Conservation (phyloP, 176 grass and related monocot species). For the Bothriochloa decipiens region DNA sequence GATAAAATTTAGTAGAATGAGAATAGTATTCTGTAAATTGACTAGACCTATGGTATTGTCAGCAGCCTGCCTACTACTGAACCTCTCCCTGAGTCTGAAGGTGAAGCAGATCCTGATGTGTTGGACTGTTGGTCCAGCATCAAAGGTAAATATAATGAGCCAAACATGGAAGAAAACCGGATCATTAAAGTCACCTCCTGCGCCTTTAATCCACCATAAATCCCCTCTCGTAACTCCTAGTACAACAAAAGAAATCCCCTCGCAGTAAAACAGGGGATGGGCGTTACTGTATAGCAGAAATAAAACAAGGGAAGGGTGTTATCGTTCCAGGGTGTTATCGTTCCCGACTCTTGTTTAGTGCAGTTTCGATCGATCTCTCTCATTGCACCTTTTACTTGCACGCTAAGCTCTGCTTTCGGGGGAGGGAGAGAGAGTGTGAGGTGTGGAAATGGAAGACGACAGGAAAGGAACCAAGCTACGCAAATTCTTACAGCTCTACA, state of each 20-base stretch:
- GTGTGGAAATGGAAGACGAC: slow-evolving; percentile 43
- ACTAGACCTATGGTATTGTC: too few species aligned
- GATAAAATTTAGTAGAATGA: too few species aligned
- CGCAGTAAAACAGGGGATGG: slow-evolving; percentile 22
- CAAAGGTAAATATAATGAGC: too few species aligned
- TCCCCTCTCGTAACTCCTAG: too few species aligned
- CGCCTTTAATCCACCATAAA: background rate
- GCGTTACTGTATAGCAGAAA: background rate
- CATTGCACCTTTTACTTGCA: background rate
- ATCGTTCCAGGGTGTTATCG: too few species aligned
- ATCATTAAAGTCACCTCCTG: background rate
- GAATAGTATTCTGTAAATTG: too few species aligned
- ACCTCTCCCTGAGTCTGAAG: too few species aligned
- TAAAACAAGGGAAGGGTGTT: too few species aligned
- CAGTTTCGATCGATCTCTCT: background rate
- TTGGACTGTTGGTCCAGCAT: too few species aligned
- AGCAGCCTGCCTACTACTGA: too few species aligned
- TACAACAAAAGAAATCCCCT: background rate
- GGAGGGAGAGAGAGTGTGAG: background rate
- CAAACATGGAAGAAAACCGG: background rate
- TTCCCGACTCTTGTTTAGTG: background rate
- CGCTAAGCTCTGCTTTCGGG: background rate
- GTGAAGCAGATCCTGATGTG: too few species aligned
- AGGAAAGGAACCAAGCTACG: slow-evolving; percentile 52
- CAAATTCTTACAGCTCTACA: slow-evolving; percentile 61